A percentile compares a stretch with the other conserved stretches of the same genome.
Conservation (phyloP, 2,329 filamentous ascomycete species). For the Chaetomium globosum region DNA sequence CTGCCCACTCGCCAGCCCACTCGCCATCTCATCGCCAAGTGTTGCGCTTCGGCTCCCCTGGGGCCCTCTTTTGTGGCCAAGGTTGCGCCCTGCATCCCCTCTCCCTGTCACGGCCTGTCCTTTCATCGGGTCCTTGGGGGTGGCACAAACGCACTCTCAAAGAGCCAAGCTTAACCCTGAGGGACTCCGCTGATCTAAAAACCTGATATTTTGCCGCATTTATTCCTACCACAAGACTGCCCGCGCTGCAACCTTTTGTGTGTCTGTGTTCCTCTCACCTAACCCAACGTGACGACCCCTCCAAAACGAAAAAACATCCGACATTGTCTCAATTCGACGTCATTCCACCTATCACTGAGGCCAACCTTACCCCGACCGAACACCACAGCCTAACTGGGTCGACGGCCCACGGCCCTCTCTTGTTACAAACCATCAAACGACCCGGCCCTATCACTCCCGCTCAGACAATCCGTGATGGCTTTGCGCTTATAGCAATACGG, state of each 20-base stretch:
- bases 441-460: slow-evolving; percentile 22
- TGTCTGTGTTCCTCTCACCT: slow-evolving; percentile 8
- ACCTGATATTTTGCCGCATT: slow-evolving; percentile 37
- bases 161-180: slow-evolving; percentile 13
- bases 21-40: slow-evolving; percentile 25
- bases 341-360: slow-evolving; percentile 23
- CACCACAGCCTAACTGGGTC: slow-evolving; percentile 19
- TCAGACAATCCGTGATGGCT: slow-evolving; percentile 29
- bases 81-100: slow-evolving; percentile 23
- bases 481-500: slow-evolving; percentile 46
- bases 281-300: neutral
- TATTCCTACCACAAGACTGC: slow-evolving; percentile 17
- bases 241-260: slow-evolving; percentile 14
- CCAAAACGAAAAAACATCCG: slow-evolving; percentile 1
- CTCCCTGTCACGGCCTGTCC: slow-evolving; percentile 23
- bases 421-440: slow-evolving; percentile 32
- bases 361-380: slow-evolving; percentile 19
- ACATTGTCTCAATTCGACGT: slow-evolving; percentile 24
- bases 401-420: slow-evolving; percentile 26
- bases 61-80: slow-evolving; percentile 12
- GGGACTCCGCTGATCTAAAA: slow-evolving; percentile 33
- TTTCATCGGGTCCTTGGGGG: slow-evolving; percentile 22
- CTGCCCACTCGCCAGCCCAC: neutral
- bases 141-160: slow-evolving; percentile 25
- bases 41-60: slow-evolving; percentile 13